These are phyloP conservation scores for Recurvomyces mirabilis DNA, from an alignment of 495 filamentous ascomycete species.

Conservation along the genomic window DNA sequence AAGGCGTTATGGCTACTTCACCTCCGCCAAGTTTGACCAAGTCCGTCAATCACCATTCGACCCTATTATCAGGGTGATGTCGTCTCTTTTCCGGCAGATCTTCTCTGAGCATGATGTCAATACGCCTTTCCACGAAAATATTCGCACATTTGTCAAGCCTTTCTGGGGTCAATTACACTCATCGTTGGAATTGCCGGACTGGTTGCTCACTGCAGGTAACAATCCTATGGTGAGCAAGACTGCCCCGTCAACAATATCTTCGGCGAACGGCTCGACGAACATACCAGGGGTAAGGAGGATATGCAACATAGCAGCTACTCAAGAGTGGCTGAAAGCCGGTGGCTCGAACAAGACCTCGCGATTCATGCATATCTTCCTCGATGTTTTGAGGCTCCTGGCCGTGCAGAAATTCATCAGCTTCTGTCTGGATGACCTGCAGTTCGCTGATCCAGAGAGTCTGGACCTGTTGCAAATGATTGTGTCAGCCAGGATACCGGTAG, in stretches of 20 bases:
- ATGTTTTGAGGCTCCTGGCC: constrained; percentile 68
- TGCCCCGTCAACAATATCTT: background rate
- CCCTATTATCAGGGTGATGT: constrained; percentile 65
- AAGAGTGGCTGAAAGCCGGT: constrained; percentile 60
- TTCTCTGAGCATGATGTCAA: constrained; percentile 81
- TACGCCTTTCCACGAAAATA: constrained; percentile 65
- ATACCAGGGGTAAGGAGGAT: constrained; percentile 7
- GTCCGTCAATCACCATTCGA: constrained; percentile 72
- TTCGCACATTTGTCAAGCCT: constrained; percentile 61
- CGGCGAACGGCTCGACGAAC: background rate
- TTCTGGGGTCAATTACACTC: constrained; percentile 69
- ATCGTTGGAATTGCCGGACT: constrained; percentile 66
- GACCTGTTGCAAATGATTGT: constrained; percentile 70
- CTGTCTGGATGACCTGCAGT: constrained; percentile 77
- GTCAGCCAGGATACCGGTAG: constrained; percentile 57
- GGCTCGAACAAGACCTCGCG: constrained; percentile 62
- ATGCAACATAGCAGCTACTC: constrained; percentile 33
- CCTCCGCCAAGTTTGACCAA: constrained; percentile 75
- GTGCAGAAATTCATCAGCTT: constrained; percentile 71
- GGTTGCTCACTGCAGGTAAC: constrained; percentile 44
- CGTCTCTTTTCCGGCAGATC: constrained; percentile 77
- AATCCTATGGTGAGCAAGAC: constrained; percentile 12
- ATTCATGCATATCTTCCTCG: constrained; percentile 71
- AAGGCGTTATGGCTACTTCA: constrained; percentile 66
- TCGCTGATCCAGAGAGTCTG: constrained; percentile 72